These are phyloP conservation scores for Wickerhamiella kurtzmanii DNA, from an alignment of 805 yeast genomes.

Conservation along the genomic window DNA sequence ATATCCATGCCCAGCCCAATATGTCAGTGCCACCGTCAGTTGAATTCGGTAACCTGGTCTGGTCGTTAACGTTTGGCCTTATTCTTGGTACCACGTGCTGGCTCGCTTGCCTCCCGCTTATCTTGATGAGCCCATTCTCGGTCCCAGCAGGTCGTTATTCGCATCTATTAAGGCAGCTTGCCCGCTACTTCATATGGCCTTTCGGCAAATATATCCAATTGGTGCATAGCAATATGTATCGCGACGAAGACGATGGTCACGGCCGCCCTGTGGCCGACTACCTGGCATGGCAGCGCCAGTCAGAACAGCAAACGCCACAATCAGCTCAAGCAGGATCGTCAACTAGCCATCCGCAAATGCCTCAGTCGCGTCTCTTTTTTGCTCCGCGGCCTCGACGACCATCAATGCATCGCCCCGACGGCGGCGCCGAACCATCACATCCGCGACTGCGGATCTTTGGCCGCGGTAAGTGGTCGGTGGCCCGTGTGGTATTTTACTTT, in stretches of 20 bases:
- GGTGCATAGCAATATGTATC: slow-evolving; percentile 62
- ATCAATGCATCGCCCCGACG: slow-evolving; percentile 3
- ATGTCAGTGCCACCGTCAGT: slow-evolving; percentile 48
- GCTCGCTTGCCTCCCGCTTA: slow-evolving; percentile 35
- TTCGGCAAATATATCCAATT: slow-evolving; percentile 82
- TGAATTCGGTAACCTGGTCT: slow-evolving; percentile 50
- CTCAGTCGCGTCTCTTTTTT: slow-evolving; percentile 52
- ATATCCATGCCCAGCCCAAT: slow-evolving; percentile 64
- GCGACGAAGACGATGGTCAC: slow-evolving; percentile 76
- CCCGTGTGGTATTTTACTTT: slow-evolving; percentile 62
- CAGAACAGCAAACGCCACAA: slow-evolving; percentile 2
- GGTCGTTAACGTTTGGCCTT: slow-evolving; percentile 66
- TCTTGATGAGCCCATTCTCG: slow-evolving; percentile 27
- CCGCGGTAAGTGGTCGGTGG: slow-evolving; percentile 80
- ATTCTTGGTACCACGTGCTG: slow-evolving; percentile 30
- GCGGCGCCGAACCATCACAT: slow-evolving; percentile 3
- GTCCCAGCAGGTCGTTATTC: slow-evolving; percentile 44
- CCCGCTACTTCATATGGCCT: slow-evolving; percentile 45
- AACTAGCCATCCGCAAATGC: no score
- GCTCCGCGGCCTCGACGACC: slow-evolving; percentile 35
- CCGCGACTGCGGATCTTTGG: slow-evolving; percentile 54
- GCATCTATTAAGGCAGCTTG: slow-evolving; percentile 7
- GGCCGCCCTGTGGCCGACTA: slow-evolving; percentile 79
- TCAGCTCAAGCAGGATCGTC: slow-evolving; percentile 33
- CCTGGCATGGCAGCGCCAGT: slow-evolving; percentile 67